Base-by-base conservation (phyloP, 1,284 basidiomycete species). In the Apiotrichum akiyoshidainum region DNA sequence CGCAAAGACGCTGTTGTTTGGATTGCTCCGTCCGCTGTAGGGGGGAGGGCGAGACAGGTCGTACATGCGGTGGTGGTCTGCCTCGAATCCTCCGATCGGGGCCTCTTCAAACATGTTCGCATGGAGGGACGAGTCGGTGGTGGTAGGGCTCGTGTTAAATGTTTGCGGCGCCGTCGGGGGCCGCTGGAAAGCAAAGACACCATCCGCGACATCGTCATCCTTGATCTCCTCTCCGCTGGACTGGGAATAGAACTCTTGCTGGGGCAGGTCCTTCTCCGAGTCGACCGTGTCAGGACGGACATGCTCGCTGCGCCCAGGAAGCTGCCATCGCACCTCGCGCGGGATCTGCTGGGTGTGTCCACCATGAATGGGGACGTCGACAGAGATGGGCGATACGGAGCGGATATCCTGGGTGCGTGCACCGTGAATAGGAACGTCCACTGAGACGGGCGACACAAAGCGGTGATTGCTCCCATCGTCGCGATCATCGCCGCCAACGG, bases 131-230 rank as follows among this genome's bases (percentile, higher is more conserved):
- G 51, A 52, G 21, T 21, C 37, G 34, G 41, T 44, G 12, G 8
- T 40, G 22, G 8, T 39, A n/a, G 19, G 11, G 26, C 8, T 37
- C 7, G 16, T 11, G n/a, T 17, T 31, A 7, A 7, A 3, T 31
- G 26, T 3, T 31, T 39, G 6, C 21, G 33, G 41, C 2, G 69
- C 68, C 0, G 76, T 78, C n/a, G 60, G 54, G 1, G 77, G 76
- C 46, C 74, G 53, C 33, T 67, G 63, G 54, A 79, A 79, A 0
- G 76, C 77, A 55, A 76, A 78, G 8, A 77, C 71, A 17, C 64
- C 67, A 44, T 54, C 57, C 42, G 73, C 71, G 44, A 82, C 85
- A 53, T 86, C 85, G 60, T 94, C 98, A 52, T 89, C 84, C 74
- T 73, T 70, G n/a, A 70, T 68, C 33, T 74, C 70, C n/a, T 33